Conservation (phyloP, 129 eudicot species). For the Mikania micrantha region DNA sequence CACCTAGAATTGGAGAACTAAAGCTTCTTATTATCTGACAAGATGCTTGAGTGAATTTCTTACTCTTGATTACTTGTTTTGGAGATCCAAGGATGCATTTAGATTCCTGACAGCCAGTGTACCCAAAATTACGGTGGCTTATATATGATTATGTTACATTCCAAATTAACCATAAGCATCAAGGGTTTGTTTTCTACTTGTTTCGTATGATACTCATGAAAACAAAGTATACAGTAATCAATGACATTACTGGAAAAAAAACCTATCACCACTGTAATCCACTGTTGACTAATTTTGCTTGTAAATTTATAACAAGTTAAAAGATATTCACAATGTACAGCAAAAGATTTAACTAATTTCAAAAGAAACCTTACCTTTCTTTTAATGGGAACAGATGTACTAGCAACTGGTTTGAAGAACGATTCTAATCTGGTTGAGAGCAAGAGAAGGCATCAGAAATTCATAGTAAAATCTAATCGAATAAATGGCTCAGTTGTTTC, state of each 20-base stretch:
- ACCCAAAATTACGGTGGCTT: conserved; percentile 29
- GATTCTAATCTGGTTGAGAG: conserved; percentile 67
- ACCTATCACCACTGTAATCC: no score
- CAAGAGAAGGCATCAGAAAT: not conserved
- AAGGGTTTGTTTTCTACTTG: not conserved
- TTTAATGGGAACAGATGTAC: conserved; percentile 54
- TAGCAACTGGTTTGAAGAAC: conserved; percentile 69
- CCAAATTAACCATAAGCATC: not conserved
- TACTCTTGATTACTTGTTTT: conserved; percentile 40
- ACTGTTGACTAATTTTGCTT: not conserved
- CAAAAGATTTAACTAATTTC: not conserved
- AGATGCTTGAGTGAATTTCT: conserved; percentile 37
- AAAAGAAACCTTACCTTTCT: conserved; percentile 49
- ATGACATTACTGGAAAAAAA: not conserved
- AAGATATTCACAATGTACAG: not conserved
- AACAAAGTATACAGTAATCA: not conserved
- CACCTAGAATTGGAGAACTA: conserved; percentile 37
- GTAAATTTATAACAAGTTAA: not conserved
- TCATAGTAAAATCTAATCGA: not conserved
- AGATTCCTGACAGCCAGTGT: conserved; percentile 61
- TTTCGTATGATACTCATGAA: not conserved
- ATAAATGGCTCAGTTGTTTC: not conserved
- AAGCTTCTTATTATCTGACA: conserved; percentile 29
- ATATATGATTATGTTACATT: not conserved
- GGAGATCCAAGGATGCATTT: conserved; percentile 66